Evolutionary conservation across 805 yeast species (phyloP), one percentile per base, ranked within the genome.

Genomic region (Ogataea corticis): DNA sequence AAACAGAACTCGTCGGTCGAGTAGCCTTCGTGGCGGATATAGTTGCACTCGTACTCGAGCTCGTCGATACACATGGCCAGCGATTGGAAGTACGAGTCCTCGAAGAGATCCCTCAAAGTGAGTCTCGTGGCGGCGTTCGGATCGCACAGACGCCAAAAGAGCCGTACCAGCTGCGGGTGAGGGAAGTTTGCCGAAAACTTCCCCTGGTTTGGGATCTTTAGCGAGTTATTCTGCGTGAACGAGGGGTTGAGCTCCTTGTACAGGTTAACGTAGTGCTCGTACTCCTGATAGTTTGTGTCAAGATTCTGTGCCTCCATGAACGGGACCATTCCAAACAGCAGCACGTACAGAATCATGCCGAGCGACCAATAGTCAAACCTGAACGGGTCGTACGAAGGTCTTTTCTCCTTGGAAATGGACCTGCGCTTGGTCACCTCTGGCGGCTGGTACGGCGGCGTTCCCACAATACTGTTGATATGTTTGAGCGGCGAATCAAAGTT

Each of bases 401-500:
- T 56, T 56, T 47, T 63, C 41, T 30, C 42, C 14, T 39, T 39
- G 23, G 51, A 48, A 25, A 50, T 61, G 58, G 43, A 68, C 75
- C 48, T 70, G 72, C 50, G 68, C 21, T 67, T 61, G 77, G 80
- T 75, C 13, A 85, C 87, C 63, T 86, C 94, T 1, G 95, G 94
- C 4, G 92, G 81, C 11, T 84, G 79, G 62, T 84, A 86, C 1
- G 94, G 94, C 3, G 94, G 88, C 1, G 91, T 84, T 2, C 95
- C 94, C 34, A 85, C 84, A 61, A 76, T 75, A 2, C 79, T 68
- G 33, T 74, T 68, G 18, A 49, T 42, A 14, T 44, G 32, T 40
- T 64, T 65, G 11, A 76, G 50, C 3, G 70, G 68, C 18, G 79
- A 71, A 0, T 62, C 53, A 16, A 75, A 66, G 62, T 85, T 78